Base-by-base conservation (phyloP, 2,329 filamentous ascomycete species). In the Phaeophleospora eucalypticola region DNA sequence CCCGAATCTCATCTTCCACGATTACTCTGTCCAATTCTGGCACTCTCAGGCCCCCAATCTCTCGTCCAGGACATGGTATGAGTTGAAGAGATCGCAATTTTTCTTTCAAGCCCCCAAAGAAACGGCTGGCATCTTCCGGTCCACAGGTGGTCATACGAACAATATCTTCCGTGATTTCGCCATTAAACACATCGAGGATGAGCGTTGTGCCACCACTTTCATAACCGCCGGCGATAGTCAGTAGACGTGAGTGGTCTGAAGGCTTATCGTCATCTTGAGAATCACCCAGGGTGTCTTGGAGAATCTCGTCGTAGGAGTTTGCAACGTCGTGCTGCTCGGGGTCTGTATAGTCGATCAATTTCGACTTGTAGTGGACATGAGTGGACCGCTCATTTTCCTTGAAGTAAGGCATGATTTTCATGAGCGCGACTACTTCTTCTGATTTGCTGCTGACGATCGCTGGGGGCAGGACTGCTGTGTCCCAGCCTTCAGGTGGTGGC, bases 351-450 rank as follows among this genome's bases (percentile, higher is more conserved):
- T 24, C 44, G 20, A 46, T 17, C 10, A 41, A 36, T 6, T n/a
- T 33, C 4, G 36, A 46, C 29, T 46, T 41, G 27, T 41, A 46
- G 32, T 46, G 36, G 3, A 41, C 7, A 4, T 46, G 44, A 9
- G 44, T 46, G 14, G 44, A 41, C 18, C 17, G 36, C 24, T 18
- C 17, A n/a, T 18, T 41, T 15, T 46, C 17, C 8, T 7, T 18
- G 36, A 46, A 46, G 18, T 41, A 46, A 15, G 44, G 44, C 0
- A 46, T 8, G 18, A 21, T 36, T 10, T 32, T 17, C 36, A 41
- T 35, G 16, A 46, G 12, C 7, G 41, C 36, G 4, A 35, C 32
- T 12, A 41, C 32, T 17, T 41, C 16, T 2, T 41, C 36, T 3
- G 37, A 46, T n/a, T 41, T 41, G 16, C 14, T 35, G 1, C 35